Percentiles rank a stretch among this genome's conserved stretches.
Evolutionary conservation across 371 early-diverging fungal genomes (phyloP).

Genomic region (Batkoa obscura): DNA sequence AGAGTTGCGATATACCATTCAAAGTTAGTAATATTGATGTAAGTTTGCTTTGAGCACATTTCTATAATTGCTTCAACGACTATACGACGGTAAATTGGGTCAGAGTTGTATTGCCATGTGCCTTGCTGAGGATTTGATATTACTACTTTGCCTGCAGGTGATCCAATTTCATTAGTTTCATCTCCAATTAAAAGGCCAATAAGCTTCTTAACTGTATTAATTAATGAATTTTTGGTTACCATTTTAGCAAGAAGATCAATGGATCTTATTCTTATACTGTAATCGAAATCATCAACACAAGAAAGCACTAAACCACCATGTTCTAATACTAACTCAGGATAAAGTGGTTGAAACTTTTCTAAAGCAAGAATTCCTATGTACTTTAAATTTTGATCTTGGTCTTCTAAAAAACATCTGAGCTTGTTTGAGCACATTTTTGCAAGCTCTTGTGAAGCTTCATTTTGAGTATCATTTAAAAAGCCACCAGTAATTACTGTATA

Average conservation of each 20-base stretch:
- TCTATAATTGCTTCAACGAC: conserved; percentile 59
- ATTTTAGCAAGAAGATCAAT: conserved; percentile 69
- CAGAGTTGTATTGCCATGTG: conserved; percentile 7
- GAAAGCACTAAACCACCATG: conserved; percentile 66
- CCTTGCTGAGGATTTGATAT: conserved; percentile 11
- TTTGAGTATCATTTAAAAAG: conserved; percentile 40
- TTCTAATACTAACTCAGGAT: conserved; percentile 65
- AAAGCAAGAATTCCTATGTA: conserved; percentile 81
- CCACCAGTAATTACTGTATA: conserved; percentile 80
- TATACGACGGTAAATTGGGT: conserved; percentile 39
- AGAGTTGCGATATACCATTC: conserved; percentile 85
- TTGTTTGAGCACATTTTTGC: conserved; percentile 71
- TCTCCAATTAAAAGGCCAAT: conserved; percentile 55
- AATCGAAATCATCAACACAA: conserved; percentile 81
- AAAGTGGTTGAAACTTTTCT: conserved; percentile 50
- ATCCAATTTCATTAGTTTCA: conserved; percentile 3
- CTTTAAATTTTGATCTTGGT: conserved; percentile 83
- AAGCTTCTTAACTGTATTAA: conserved; percentile 61
- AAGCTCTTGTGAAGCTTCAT: conserved; percentile 33
- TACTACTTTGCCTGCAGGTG: conserved; percentile 13
- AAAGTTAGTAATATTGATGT: conserved; percentile 68
- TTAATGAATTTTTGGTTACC: conserved; percentile 58
- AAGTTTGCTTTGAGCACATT: conserved; percentile 69
- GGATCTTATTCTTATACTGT: conserved; percentile 72
- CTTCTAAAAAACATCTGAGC: conserved; percentile 63